phyloP scores from a whole-genome alignment of 2,329 filamentous ascomycete genomes.

The Westerdykella ornata region DNA sequence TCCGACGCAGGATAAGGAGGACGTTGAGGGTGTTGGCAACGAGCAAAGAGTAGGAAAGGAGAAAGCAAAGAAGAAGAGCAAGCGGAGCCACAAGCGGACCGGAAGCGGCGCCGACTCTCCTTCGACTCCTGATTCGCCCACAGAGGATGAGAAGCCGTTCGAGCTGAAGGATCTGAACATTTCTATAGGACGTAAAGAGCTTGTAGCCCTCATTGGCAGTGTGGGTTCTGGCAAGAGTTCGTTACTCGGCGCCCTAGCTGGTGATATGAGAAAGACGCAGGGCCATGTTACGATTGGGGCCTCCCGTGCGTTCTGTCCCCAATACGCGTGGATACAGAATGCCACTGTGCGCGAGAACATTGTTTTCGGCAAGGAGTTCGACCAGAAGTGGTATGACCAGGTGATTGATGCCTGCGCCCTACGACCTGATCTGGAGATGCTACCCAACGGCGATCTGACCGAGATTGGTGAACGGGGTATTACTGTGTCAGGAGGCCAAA shows the following conservation, averaged over 20 bases:
- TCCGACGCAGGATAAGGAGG: constrained; percentile 45
- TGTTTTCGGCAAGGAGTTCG: constrained; percentile 69
- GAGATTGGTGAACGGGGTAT: constrained; percentile 96
- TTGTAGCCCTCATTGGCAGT: constrained; percentile 79
- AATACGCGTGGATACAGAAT: constrained; percentile 98
- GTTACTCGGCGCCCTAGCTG: constrained; percentile 77
- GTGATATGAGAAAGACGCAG: constrained; percentile 81
- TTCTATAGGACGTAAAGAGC: constrained; percentile 63
- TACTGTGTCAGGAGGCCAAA: constrained; percentile 90
- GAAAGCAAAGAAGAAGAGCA: constrained; percentile 43
- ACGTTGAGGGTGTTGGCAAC: constrained; percentile 7
- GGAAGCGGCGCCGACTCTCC: constrained; percentile 40
- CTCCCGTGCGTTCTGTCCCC: constrained; percentile 81
- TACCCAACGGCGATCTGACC: constrained; percentile 81
- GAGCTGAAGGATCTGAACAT: constrained; percentile 63
- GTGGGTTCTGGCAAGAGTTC: constrained; percentile 89
- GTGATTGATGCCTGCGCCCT: constrained; percentile 86
- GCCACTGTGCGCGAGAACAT: constrained; percentile 83
- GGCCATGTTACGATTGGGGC: constrained; percentile 72
- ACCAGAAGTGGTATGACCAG: constrained; percentile 70
- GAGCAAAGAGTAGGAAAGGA: constrained; percentile 17
- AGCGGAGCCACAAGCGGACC: constrained; percentile 44
- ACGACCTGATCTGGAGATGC: constrained; percentile 78
- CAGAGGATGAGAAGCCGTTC: constrained; percentile 58
- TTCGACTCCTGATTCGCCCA: constrained; percentile 44